phyloP scores from a whole-genome alignment of 129 eudicot genomes.

The Kitagawia praeruptora region DNA sequence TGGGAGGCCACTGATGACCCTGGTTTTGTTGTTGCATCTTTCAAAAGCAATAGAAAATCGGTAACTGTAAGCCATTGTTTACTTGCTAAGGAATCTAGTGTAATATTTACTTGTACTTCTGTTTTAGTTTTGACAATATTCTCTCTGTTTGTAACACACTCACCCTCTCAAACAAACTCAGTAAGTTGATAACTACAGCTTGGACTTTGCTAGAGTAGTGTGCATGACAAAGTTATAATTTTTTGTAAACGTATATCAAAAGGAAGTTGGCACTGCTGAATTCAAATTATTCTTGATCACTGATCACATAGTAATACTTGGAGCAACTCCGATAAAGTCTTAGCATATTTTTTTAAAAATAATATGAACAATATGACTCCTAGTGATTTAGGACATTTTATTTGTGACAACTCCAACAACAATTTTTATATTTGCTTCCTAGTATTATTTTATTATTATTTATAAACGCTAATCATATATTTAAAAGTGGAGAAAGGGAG shows the following conservation, averaged over 20 bases:
- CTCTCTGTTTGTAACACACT: slow-evolving; percentile 20
- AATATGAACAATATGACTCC: too few relatives aligned
- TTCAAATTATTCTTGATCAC: too few relatives aligned
- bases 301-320: too few relatives aligned
- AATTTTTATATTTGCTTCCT: too few relatives aligned
- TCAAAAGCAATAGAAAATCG: slow-evolving; percentile 31
- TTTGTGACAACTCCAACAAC: too few relatives aligned
- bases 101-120: slow-evolving; percentile 28
- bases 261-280: too few relatives aligned
- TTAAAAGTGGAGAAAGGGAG: too few relatives aligned
- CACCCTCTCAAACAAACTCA: slow-evolving; percentile 22
- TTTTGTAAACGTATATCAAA: neutral
- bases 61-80: slow-evolving; percentile 38
- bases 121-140: slow-evolving; percentile 26
- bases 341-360: too few relatives aligned
- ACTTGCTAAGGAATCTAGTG: slow-evolving; percentile 40
- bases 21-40: slow-evolving; percentile 44
- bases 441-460: too few relatives aligned
- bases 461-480: too few relatives aligned
- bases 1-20: slow-evolving; percentile 50
- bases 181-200: slow-evolving; percentile 14
- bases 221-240: neutral
- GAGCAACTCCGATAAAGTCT: too few relatives aligned
- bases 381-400: too few relatives aligned
- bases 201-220: neutral